Evolutionary conservation across 78 protist genomes (phyloP), one percentile per base, ranked within the genome.

Genomic region (Carpediemonas membranifera): DNA sequence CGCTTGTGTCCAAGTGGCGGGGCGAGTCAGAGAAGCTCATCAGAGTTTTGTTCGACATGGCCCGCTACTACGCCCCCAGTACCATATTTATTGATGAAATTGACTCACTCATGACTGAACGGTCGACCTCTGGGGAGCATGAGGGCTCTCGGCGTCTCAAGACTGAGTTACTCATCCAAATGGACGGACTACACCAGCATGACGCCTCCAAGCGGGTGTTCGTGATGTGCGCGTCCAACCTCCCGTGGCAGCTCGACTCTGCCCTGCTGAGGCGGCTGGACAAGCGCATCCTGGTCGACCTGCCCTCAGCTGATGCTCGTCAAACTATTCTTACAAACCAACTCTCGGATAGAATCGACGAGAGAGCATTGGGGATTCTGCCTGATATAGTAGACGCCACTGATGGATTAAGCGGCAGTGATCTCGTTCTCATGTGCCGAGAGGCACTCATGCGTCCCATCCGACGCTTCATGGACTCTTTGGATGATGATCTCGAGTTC

Each of bases 11-110:
- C 68, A 85, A 87, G 73, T 88, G 68, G 58, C 75, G 88, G 28
- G 94, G 94, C 21, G 94, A 90, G 54, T 73, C 89, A 34, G 94
- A 90, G 70, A 87, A 87, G 63, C 79, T 86, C 47, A 41, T 9
- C 47, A 41, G 47, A 9, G 5, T 5, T 41, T 9, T 95, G 33
- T 95, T 95, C 73, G 89, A 90, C 56, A 63, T 88, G 79, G 98
- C 99, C n/a, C 47, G 94, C 13, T 90, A 77, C 33, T 21, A 62
- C n/a, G 34, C 61, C 33, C 96, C 97, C 25, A 31, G 91, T 54
- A 90, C 94, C 66, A 80, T 96, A 60, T 96, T 96, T 65, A 71
- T 96, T 31, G 99, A 96, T 60, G 99, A 96, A 68, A 85, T 96
- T 16, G 99, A 96, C 67, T 85, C 98, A 7, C 56, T 96, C 15